Evolutionary conservation across 257 asterid genomes (phyloP), one percentile per base, ranked within the genome.

Genomic region (Pogostemon cablin): DNA sequence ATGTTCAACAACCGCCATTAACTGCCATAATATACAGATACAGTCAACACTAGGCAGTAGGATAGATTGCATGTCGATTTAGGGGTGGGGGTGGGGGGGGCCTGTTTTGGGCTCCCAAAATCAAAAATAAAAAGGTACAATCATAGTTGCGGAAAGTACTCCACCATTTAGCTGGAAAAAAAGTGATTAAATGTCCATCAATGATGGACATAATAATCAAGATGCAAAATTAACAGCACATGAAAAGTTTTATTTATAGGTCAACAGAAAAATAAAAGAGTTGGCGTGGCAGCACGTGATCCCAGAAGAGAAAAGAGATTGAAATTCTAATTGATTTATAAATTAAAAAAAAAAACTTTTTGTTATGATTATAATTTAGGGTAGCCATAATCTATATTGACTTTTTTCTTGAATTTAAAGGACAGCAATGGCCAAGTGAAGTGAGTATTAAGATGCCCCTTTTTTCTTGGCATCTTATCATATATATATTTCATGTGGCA

Each of bases 211-310:
- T 75, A 67, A 72, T 69, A 75, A 72, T 79, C 65, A 72, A 76
- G 80, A 43, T 65, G 65, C 72, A 64, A 78, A 75, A 75, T 77
- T 71, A 80, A 70, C 74, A 73, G 41, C 75, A 76, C 73, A 71
- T 73, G 81, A 75, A 72, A 68, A 72, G 78, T 72, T 80, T 12
- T 68, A 0, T 15, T 46, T 47, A 32, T 67, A 63, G 82, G 78
- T 72, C 82, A 78, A 72, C 80, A 67, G 17, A 44, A 52, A 68
- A 48, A 73, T 77, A 72, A 81, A 79, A 81, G 77, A 79, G 75
- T 34, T 69, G 72, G 54, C 56, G 82, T 77, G 73, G 61, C 63
- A 71, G 78, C 88, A 81, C 80, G 86, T 84, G 84, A 81, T 70
- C 79, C 78, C 70, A 65, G 1, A 72, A 75, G 38, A 68, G 34